Conservation (phyloP, 768 basidiomycete genomes). For the Calocybe gangraenosa region DNA sequence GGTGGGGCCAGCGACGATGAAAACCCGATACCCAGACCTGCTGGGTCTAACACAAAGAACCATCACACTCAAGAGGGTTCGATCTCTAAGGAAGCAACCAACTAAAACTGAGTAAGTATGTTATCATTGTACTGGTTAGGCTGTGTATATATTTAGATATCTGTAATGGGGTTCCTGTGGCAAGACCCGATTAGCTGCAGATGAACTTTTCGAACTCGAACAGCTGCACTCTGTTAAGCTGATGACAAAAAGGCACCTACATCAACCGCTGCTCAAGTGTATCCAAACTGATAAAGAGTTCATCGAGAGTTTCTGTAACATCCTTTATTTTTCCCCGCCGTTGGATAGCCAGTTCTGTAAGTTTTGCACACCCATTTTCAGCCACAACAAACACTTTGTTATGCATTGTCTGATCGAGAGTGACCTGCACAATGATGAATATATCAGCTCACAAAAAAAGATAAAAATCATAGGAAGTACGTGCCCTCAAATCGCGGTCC, state of each 20-base stretch:
- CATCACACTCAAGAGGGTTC: constrained; percentile 8
- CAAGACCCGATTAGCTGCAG: too few relatives aligned
- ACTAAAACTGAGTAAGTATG: neutral
- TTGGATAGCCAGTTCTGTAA: constrained; percentile 36
- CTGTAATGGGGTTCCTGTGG: neutral
- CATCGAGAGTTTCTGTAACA: constrained; percentile 38
- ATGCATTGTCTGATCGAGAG: constrained; percentile 40
- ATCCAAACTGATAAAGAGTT: constrained; percentile 33
- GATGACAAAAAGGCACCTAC: neutral
- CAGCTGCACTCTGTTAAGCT: too few relatives aligned
- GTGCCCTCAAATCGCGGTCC: constrained; percentile 60
- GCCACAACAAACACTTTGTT: constrained; percentile 53
- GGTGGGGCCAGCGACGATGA: constrained; percentile 64
- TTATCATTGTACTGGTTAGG: neutral
- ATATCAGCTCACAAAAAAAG: constrained; percentile 8
- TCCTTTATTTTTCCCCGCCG: constrained; percentile 42
- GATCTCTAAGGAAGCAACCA: too few relatives aligned
- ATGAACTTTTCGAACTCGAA: too few relatives aligned
- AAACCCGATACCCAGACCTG: constrained; percentile 14
- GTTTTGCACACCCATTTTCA: constrained; percentile 40
- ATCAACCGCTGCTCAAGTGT: constrained; percentile 11
- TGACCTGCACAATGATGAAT: constrained; percentile 32
- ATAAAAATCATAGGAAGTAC: constrained; percentile 8
- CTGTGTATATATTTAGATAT: neutral
- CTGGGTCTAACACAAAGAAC: neutral